These are phyloP conservation scores for Lumnitzera littorea DNA, from an alignment of 345 rosid genomes.

Conservation along the genomic window DNA sequence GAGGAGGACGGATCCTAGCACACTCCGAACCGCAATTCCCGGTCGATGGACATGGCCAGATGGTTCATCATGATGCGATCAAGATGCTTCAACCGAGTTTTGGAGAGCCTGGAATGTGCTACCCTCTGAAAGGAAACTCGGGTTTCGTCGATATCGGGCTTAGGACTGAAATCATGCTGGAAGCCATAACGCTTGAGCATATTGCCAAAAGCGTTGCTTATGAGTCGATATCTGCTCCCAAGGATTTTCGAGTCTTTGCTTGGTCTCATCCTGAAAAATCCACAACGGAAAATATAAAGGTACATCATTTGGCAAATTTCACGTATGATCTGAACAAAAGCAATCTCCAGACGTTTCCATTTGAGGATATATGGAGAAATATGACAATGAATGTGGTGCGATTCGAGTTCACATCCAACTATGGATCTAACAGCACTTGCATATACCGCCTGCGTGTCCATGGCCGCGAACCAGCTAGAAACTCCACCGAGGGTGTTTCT, in stretches of 20 bases:
- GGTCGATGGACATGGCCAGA: slow-evolving; percentile 5
- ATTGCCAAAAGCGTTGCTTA: slow-evolving; percentile 30
- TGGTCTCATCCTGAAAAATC: slow-evolving; percentile 12
- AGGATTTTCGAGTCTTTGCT: slow-evolving; percentile 28
- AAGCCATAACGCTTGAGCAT: slow-evolving; percentile 31
- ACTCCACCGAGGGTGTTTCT: no score
- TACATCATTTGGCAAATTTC: slow-evolving; percentile 22
- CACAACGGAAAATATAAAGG: slow-evolving; percentile 5
- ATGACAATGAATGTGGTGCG: slow-evolving; percentile 18
- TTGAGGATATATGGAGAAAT: slow-evolving; percentile 9
- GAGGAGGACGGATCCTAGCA: slow-evolving; percentile 26
- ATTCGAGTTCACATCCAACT: slow-evolving; percentile 30
- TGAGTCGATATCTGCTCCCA: slow-evolving; percentile 29
- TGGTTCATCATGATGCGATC: slow-evolving; percentile 18
- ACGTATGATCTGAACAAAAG: slow-evolving; percentile 29
- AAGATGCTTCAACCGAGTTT: slow-evolving; percentile 33
- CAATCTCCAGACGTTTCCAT: slow-evolving; percentile 27
- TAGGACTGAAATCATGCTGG: slow-evolving; percentile 23
- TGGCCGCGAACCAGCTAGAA: slow-evolving; percentile 2
- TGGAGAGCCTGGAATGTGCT: slow-evolving; percentile 36
- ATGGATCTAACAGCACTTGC: slow-evolving; percentile 20
- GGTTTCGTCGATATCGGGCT: slow-evolving; percentile 29
- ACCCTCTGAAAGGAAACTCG: slow-evolving; percentile 20
- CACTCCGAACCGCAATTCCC: slow-evolving; percentile 24
- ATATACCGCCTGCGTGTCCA: slow-evolving; percentile 9